phyloP scores from a whole-genome alignment of 441 rosid species.

The Croton laevigatus region DNA sequence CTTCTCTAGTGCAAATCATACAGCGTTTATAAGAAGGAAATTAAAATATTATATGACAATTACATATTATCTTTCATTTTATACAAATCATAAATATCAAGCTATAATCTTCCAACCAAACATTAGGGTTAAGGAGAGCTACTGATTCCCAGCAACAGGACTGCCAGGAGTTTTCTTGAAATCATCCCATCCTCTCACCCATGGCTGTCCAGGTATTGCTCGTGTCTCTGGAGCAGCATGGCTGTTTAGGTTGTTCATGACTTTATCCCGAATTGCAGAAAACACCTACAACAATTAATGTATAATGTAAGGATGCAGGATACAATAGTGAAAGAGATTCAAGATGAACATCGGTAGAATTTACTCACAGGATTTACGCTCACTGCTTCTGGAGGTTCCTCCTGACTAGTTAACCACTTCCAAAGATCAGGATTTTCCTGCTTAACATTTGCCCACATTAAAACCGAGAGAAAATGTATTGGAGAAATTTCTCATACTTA shows the following conservation, averaged over 20 bases:
- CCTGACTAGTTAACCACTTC: conserved; percentile 91
- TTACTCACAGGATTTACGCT: conserved; percentile 59
- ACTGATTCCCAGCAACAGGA: conserved; percentile 64
- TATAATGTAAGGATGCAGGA: conserved; percentile 5
- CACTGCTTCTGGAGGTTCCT: conserved; percentile 78
- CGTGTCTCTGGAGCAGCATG: conserved; percentile 54
- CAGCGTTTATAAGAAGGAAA: background rate
- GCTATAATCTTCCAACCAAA: background rate
- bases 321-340: background rate
- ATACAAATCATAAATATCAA: background rate
- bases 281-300: conserved; percentile 49
- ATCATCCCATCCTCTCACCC: conserved; percentile 86
- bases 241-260: conserved; percentile 58
- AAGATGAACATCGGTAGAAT: conserved; percentile 12
- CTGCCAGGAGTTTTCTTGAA: conserved; percentile 48
- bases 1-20: conserved; percentile 11
- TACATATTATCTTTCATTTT: conserved; percentile 1
- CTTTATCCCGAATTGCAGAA: conserved; percentile 56
- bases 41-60: background rate
- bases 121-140: conserved; percentile 4
- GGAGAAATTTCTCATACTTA: background rate
- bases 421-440: conserved; percentile 96
- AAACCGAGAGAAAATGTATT: background rate
- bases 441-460: conserved; percentile 10
- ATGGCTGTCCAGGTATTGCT: conserved; percentile 55